phyloP scores from a whole-genome alignment of 805 yeast species.

The Wickerhamiella lipophila region DNA sequence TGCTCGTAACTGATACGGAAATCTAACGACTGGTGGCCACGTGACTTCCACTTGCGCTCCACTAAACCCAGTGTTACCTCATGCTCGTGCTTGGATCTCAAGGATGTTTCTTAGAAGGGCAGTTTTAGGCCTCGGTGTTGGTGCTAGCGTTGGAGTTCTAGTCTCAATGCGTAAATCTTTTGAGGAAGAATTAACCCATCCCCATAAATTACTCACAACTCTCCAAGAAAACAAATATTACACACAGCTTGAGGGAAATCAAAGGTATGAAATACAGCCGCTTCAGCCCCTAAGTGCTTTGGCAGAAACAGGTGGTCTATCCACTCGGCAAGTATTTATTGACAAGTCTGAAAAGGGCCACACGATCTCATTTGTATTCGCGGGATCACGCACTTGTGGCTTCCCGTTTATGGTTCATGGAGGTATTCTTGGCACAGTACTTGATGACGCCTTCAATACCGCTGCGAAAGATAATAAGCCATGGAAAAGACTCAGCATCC shows the following conservation, averaged over 20 bases:
- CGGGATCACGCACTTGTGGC: slow-evolving; percentile 70
- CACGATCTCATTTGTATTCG: slow-evolving; percentile 54
- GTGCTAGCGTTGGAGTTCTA: background rate
- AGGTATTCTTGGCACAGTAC: slow-evolving; percentile 67
- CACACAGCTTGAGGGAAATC: slow-evolving; percentile 2
- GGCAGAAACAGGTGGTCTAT: slow-evolving; percentile 37
- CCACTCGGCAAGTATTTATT: slow-evolving; percentile 59
- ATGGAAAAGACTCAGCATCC: slow-evolving; percentile 26
- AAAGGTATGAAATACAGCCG: background rate
- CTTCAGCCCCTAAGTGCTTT: background rate
- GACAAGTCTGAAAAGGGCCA: slow-evolving; percentile 44
- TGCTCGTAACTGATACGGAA: no score
- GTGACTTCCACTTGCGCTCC: no score
- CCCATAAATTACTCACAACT: slow-evolving; percentile 6
- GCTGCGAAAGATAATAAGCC: slow-evolving; percentile 26
- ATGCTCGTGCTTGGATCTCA: background rate
- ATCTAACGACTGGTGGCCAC: background rate
- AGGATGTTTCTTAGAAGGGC: slow-evolving; percentile 1
- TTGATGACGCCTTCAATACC: slow-evolving; percentile 63
- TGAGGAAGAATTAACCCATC: slow-evolving; percentile 6
- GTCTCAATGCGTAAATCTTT: background rate
- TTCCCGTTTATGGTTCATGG: slow-evolving; percentile 84
- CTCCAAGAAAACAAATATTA: slow-evolving; percentile 1
- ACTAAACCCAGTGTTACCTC: no score
- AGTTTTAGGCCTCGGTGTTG: background rate